These are phyloP conservation scores for Heritiera fomes DNA, from an alignment of 345 rosid genomes.

Conservation along the genomic window DNA sequence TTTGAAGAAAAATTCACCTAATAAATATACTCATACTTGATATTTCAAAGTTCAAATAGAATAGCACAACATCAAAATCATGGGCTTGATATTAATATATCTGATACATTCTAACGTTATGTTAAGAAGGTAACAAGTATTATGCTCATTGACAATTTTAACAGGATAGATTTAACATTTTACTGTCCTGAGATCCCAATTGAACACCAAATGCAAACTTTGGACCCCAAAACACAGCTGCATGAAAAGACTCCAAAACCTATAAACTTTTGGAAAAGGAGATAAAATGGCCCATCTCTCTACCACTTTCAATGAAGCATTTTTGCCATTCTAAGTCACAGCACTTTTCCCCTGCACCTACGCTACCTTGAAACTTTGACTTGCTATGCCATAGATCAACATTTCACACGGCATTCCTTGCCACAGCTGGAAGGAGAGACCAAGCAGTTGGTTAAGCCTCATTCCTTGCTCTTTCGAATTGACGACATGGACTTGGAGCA, in stretches of 20 bases:
- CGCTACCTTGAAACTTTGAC: not conserved
- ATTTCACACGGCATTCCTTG: not conserved
- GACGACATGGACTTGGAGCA: not conserved
- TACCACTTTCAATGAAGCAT: not conserved
- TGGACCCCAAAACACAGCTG: not conserved
- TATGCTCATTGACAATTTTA: not conserved
- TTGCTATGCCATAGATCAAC: slow-evolving; percentile 8
- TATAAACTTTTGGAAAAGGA: not conserved
- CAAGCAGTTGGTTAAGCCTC: not conserved
- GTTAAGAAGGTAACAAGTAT: not conserved
- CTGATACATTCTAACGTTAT: not conserved
- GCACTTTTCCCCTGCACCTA: not conserved
- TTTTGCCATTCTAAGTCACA: slow-evolving; percentile 7
- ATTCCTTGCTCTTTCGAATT: not conserved
- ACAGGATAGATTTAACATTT: not conserved
- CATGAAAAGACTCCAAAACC: slow-evolving; percentile 8
- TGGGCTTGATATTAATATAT: no score
- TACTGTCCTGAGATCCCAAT: not conserved
- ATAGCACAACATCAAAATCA: not conserved
- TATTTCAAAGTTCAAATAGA: not conserved
- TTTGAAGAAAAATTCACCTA: not conserved
- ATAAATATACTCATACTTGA: not conserved
- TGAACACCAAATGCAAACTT: not conserved
- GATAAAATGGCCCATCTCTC: slow-evolving; percentile 2
- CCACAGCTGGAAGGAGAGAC: not conserved